A percentile compares a stretch with the other conserved stretches of the same genome.
phyloP scores from a whole-genome alignment of 179 eudicot species.

The Gypsophila paniculata region DNA sequence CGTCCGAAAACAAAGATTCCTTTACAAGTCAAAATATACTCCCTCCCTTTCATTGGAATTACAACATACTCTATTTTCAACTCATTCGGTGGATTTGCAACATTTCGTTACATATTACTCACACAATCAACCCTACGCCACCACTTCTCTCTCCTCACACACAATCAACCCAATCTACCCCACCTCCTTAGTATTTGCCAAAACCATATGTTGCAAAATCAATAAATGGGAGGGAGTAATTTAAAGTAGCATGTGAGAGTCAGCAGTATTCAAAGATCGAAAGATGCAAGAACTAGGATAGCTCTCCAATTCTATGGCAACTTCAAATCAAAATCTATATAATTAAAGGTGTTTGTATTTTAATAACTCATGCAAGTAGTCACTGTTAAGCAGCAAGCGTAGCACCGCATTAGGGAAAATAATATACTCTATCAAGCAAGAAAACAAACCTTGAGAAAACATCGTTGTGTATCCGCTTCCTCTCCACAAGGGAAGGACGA shows the following conservation, averaged over 20 bases:
- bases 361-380: background rate
- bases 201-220: too few relatives aligned
- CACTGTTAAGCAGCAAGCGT: background rate
- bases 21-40: background rate
- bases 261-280: background rate
- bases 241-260: background rate
- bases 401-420: background rate
- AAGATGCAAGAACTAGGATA: background rate
- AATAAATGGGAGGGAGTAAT: too few relatives aligned
- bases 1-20: background rate
- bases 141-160: too few relatives aligned
- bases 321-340: background rate
- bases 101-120: too few relatives aligned
- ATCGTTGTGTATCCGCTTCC: conserved; percentile 90
- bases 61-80: too few relatives aligned
- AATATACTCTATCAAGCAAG: background rate
- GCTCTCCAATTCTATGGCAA: background rate
- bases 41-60: too few relatives aligned
- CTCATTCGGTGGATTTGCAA: too few relatives aligned
- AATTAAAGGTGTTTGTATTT: too few relatives aligned
- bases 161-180: too few relatives aligned
- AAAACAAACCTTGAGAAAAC: conserved; percentile 80
- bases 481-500: conserved; percentile 88
- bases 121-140: too few relatives aligned
- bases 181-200: too few relatives aligned